Evolutionary conservation across 1,284 basidiomycete genomes (phyloP).

Genomic region (Heterobasidion irregulare): DNA sequence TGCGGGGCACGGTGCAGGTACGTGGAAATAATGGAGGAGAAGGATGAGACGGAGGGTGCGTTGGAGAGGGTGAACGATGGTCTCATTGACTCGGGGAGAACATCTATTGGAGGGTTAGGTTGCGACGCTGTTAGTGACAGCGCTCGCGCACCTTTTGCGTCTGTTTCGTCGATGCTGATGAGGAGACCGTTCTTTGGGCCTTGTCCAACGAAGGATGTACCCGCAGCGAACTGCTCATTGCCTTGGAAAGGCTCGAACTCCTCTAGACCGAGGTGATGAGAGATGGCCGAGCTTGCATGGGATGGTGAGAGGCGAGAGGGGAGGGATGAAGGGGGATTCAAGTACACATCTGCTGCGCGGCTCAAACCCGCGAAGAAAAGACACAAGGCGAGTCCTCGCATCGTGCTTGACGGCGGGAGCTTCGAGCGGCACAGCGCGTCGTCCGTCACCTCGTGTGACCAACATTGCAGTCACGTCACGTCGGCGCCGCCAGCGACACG

Average conservation of each 20-base stretch:
- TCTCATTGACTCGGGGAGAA: slow-evolving; percentile 37
- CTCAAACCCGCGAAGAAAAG: not conserved
- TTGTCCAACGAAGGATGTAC: slow-evolving; percentile 47
- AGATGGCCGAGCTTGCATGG: slow-evolving; percentile 49
- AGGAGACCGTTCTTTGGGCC: slow-evolving; percentile 44
- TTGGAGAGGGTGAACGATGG: slow-evolving; percentile 34
- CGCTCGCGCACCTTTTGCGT: slow-evolving; percentile 41
- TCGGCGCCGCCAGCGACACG: too few relatives aligned
- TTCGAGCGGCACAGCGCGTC: too few relatives aligned
- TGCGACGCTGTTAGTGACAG: slow-evolving; percentile 3
- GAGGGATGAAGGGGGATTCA: slow-evolving; percentile 30
- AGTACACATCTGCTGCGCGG: slow-evolving; percentile 38
- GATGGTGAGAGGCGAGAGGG: slow-evolving; percentile 34
- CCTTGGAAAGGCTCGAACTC: slow-evolving; percentile 41
- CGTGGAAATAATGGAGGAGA: slow-evolving; percentile 43
- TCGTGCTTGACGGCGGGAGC: slow-evolving; percentile 7
- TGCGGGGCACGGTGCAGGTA: slow-evolving; percentile 51
- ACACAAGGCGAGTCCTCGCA: slow-evolving; percentile 5
- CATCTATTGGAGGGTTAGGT: slow-evolving; percentile 25
- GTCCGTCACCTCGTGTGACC: too few relatives aligned
- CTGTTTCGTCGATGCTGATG: slow-evolving; percentile 47
- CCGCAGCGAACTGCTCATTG: slow-evolving; percentile 21
- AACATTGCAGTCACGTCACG: too few relatives aligned
- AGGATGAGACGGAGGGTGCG: slow-evolving; percentile 22
- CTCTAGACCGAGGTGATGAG: slow-evolving; percentile 65